Conservation (phyloP, 495 filamentous ascomycete species). For the Alectoria sarmentosa region DNA sequence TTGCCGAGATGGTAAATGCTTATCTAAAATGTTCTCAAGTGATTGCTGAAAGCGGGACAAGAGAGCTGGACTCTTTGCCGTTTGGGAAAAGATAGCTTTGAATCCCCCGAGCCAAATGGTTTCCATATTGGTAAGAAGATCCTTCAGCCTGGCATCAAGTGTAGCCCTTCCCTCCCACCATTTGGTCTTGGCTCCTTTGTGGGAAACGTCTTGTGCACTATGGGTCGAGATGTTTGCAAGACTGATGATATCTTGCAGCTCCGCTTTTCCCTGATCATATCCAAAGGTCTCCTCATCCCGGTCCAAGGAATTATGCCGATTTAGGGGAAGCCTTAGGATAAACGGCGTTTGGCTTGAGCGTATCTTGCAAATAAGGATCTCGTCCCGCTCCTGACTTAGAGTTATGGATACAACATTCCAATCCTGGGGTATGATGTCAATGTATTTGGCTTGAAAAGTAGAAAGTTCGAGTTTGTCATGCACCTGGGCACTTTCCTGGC, state of each 20-base stretch:
- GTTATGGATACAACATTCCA: constrained; percentile 88
- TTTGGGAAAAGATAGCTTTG: constrained; percentile 77
- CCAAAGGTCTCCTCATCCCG: constrained; percentile 74
- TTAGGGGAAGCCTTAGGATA: constrained; percentile 74
- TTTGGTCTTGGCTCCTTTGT: constrained; percentile 56
- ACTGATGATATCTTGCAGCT: constrained; percentile 75
- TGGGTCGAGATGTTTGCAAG: constrained; percentile 76
- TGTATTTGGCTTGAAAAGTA: constrained; percentile 58
- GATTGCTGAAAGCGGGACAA: constrained; percentile 65
- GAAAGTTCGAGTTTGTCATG: constrained; percentile 35
- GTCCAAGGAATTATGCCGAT: constrained; percentile 72
- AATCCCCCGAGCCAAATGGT: constrained; percentile 94
- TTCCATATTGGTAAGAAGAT: constrained; percentile 78
- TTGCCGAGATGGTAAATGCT: constrained; percentile 82
- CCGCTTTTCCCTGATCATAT: constrained; percentile 66
- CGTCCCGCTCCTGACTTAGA: constrained; percentile 67
- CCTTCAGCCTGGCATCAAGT: constrained; percentile 68
- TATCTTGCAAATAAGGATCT: constrained; percentile 76
- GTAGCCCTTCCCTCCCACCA: constrained; percentile 87
- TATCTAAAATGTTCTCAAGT: constrained; percentile 78
- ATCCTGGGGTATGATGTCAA: constrained; percentile 70
- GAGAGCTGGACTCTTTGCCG: constrained; percentile 49
- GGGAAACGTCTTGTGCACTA: constrained; percentile 53
- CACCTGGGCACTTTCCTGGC: constrained; percentile 28
- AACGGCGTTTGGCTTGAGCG: constrained; percentile 69